phyloP scores from a whole-genome alignment of 2,329 filamentous ascomycete genomes.

The Exophiala sp. region DNA sequence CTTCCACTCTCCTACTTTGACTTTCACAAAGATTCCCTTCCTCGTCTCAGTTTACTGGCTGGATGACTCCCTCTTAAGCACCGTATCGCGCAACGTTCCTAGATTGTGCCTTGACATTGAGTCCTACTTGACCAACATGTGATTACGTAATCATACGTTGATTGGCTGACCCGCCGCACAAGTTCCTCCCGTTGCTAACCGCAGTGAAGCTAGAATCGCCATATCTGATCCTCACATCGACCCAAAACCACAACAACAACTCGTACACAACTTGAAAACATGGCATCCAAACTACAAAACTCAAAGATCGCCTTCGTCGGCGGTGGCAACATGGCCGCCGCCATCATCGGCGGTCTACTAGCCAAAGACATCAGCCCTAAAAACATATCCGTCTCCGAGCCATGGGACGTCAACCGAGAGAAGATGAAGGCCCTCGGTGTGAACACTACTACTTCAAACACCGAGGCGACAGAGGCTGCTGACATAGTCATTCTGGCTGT shows the following conservation, averaged over 20 bases:
- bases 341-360: neutral
- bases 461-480: neutral
- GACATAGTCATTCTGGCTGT: neutral
- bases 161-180: no score
- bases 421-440: neutral
- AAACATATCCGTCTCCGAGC: neutral
- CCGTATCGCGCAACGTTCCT: no score
- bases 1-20: no score
- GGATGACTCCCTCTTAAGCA: no score
- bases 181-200: conserved; percentile 89
- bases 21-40: no score
- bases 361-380: neutral
- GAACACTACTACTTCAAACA: neutral
- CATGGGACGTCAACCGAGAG: conserved; percentile 1
- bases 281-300: neutral
- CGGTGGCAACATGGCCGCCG: conserved; percentile 1
- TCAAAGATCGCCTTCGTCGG: neutral
- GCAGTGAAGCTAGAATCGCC: conserved; percentile 59
- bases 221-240: neutral
- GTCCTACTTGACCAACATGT: no score
- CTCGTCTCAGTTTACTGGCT: no score
- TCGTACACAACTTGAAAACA: neutral
- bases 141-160: no score
- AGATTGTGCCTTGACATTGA: no score
- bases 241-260: neutral